These are phyloP conservation scores for Lasiodiplodia gonubiensis DNA, from an alignment of 2,329 filamentous ascomycete species.

Conservation along the genomic window DNA sequence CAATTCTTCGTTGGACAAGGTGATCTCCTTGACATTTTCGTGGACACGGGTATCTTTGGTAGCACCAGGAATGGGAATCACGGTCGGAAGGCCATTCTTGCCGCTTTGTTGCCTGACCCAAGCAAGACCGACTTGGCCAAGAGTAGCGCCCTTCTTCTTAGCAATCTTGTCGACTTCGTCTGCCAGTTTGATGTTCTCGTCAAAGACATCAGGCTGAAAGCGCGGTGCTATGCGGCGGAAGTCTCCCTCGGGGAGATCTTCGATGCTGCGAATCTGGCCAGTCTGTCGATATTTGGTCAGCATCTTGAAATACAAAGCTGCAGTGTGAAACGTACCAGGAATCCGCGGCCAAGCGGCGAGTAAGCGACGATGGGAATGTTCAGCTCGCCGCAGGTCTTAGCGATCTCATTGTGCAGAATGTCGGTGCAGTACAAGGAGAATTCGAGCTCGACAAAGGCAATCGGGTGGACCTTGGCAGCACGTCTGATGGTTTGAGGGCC, in stretches of 20 bases:
- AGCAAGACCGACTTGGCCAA: slow-evolving; percentile 69
- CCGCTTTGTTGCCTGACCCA: slow-evolving; percentile 62
- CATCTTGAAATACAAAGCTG: not conserved
- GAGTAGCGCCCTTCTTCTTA: slow-evolving; percentile 62
- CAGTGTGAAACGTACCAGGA: slow-evolving; percentile 41
- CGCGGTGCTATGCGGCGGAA: slow-evolving; percentile 58
- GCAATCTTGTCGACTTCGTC: slow-evolving; percentile 65
- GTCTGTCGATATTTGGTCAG: slow-evolving; percentile 30
- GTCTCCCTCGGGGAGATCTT: slow-evolving; percentile 65
- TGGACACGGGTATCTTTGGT: slow-evolving; percentile 60
- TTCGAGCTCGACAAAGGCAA: slow-evolving; percentile 66
- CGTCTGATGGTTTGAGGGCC: slow-evolving; percentile 53
- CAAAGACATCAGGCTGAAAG: slow-evolving; percentile 68
- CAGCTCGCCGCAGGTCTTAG: slow-evolving; percentile 63
- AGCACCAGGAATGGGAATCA: slow-evolving; percentile 72
- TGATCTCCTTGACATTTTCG: slow-evolving; percentile 61
- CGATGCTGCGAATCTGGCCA: slow-evolving; percentile 51
- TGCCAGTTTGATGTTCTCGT: slow-evolving; percentile 69
- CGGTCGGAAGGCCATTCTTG: slow-evolving; percentile 59
- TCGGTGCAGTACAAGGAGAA: slow-evolving; percentile 63
- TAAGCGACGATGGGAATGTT: slow-evolving; percentile 73
- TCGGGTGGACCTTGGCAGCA: slow-evolving; percentile 59
- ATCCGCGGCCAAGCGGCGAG: slow-evolving; percentile 70
- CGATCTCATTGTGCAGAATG: slow-evolving; percentile 64
- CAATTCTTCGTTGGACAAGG: slow-evolving; percentile 55